Conservation (phyloP, 2,329 filamentous ascomycete genomes). For the Colletotrichum melonis region DNA sequence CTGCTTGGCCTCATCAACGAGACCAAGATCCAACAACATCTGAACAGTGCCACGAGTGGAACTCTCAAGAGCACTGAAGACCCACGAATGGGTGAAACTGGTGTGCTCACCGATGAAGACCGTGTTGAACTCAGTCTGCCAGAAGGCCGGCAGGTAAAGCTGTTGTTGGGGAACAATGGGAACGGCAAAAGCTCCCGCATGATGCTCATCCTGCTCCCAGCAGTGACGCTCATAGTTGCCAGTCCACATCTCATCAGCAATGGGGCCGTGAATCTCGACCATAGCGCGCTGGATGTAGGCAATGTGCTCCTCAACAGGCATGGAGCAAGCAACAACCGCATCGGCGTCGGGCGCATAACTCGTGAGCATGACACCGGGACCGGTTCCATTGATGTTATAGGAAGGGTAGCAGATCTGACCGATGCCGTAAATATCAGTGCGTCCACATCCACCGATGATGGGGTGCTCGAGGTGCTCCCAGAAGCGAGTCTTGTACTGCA, state of each 20-base stretch:
- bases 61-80: constrained; percentile 60
- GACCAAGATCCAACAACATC: constrained; percentile 62
- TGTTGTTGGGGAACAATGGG: constrained; percentile 67
- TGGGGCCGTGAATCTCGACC: constrained; percentile 62
- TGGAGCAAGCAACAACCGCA: constrained; percentile 52
- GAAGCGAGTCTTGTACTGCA: constrained; percentile 66
- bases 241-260: constrained; percentile 62
- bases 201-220: constrained; percentile 67
- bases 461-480: constrained; percentile 43
- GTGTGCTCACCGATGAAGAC: constrained; percentile 48
- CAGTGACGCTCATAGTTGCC: constrained; percentile 68
- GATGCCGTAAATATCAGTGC: constrained; percentile 58
- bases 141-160: constrained; percentile 70
- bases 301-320: constrained; percentile 64
- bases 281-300: constrained; percentile 64
- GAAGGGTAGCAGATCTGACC: constrained; percentile 64
- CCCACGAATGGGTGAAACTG: constrained; percentile 70
- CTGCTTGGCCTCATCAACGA: constrained; percentile 71
- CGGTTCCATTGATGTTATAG: constrained; percentile 62
- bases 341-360: constrained; percentile 55
- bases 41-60: constrained; percentile 67
- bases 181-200: constrained; percentile 65
- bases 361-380: constrained; percentile 62
- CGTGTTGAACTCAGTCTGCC: constrained; percentile 64
- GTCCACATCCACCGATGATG: constrained; percentile 59